phyloP scores from a whole-genome alignment of 2,329 filamentous ascomycete genomes.

The Ophiostoma ulmi region DNA sequence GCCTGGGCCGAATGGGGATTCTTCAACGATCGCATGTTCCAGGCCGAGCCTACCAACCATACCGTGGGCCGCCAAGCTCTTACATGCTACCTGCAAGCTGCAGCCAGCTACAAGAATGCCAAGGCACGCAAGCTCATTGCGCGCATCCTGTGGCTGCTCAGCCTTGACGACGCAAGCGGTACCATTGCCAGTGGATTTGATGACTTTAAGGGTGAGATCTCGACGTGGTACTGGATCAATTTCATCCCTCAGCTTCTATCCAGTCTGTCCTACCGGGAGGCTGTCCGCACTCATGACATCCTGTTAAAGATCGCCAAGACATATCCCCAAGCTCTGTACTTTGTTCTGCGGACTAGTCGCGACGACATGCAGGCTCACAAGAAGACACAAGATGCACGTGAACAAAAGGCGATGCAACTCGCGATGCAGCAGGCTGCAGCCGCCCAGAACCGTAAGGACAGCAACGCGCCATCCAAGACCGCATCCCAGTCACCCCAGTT shows the following conservation, averaged over 20 bases:
- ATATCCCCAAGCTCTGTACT: constrained; percentile 93
- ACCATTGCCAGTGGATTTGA: constrained; percentile 82
- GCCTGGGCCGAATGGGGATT: constrained; percentile 99
- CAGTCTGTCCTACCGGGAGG: constrained; percentile 86
- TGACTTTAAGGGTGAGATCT: constrained; percentile 94
- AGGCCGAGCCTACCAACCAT: constrained; percentile 76
- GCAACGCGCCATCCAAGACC: constrained; percentile 36
- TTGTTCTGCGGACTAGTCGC: constrained; percentile 84
- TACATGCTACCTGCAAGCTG: constrained; percentile 92
- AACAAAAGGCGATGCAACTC: constrained; percentile 51
- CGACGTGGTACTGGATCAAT: constrained; percentile 99
- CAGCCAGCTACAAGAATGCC: constrained; percentile 92
- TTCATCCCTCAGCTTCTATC: constrained; percentile 96
- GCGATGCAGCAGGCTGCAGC: constrained; percentile 27
- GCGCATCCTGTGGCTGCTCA: constrained; percentile 90
- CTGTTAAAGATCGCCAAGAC: constrained; percentile 90
- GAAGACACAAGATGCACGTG: constrained; percentile 76
- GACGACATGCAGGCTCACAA: constrained; percentile 93
- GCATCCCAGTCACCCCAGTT: constrained; percentile 31
- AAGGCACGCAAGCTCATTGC: constrained; percentile 93
- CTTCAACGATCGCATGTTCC: constrained; percentile 95
- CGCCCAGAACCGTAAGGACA: constrained; percentile 20
- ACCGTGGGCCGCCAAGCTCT: constrained; percentile 84
- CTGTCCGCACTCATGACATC: constrained; percentile 76
- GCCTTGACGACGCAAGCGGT: constrained; percentile 82